Evolutionary conservation across 148 eudicot species (phyloP).

Genomic region (Spergularia marina): DNA sequence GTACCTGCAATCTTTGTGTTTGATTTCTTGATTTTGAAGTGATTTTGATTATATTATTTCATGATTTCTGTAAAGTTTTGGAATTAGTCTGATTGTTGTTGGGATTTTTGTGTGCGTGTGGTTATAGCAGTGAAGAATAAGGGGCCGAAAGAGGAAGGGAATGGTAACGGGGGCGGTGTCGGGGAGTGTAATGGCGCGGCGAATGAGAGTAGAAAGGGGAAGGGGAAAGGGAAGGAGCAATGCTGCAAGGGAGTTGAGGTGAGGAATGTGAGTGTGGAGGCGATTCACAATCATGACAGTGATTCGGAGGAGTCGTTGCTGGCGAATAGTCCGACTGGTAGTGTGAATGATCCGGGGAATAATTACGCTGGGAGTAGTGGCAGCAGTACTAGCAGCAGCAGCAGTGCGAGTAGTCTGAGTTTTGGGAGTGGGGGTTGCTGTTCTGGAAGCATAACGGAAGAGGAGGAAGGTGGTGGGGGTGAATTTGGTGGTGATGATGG

Average conservation of each 20-base stretch:
- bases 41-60: no score
- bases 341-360: slow-evolving; percentile 39
- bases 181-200: slow-evolving; percentile 16
- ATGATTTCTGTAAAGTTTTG: no score
- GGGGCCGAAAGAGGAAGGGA: slow-evolving; percentile 44
- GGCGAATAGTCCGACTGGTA: slow-evolving; percentile 57
- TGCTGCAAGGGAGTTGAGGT: slow-evolving; percentile 38
- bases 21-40: not conserved
- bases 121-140: slow-evolving; percentile 48
- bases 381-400: slow-evolving; percentile 32
- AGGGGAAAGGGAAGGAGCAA: slow-evolving; percentile 28
- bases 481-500: slow-evolving; percentile 45
- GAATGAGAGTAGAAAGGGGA: slow-evolving; percentile 15
- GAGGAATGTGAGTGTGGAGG: slow-evolving; percentile 38
- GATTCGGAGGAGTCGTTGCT: slow-evolving; percentile 60
- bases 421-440: slow-evolving; percentile 52
- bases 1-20: slow-evolving; percentile 34
- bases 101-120: slow-evolving; percentile 1
- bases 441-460: slow-evolving; percentile 58
- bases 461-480: slow-evolving; percentile 56
- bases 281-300: slow-evolving; percentile 45
- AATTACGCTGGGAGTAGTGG: slow-evolving; percentile 48
- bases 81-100: not conserved
- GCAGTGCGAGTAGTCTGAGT: slow-evolving; percentile 41
- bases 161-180: slow-evolving; percentile 19